Evolutionary conservation across 306 rosid genomes (phyloP).

Genomic region (Cicer pinnatifidum): DNA sequence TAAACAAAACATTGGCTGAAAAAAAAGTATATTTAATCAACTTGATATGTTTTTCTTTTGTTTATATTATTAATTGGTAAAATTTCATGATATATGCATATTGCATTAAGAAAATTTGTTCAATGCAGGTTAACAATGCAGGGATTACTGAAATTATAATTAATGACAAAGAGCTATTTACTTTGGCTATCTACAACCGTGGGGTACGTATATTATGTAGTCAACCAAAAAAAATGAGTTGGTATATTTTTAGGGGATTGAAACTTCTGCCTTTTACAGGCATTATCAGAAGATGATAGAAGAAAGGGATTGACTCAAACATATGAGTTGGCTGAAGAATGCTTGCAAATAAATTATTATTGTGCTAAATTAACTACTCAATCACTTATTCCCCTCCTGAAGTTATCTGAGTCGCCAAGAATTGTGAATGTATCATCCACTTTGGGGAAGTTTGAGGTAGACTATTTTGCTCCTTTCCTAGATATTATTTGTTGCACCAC

Average conservation of each 20-base stretch:
- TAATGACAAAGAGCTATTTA: slow-evolving; percentile 24
- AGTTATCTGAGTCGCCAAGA: slow-evolving; percentile 46
- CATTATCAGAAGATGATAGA: slow-evolving; percentile 32
- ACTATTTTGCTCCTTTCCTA: not conserved
- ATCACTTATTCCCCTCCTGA: slow-evolving; percentile 41
- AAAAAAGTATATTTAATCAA: too few species aligned
- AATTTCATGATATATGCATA: not conserved
- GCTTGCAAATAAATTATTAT: slow-evolving; percentile 51
- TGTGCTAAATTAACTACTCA: slow-evolving; percentile 37
- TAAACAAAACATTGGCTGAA: too few species aligned
- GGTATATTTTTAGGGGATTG: not conserved
- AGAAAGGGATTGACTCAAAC: slow-evolving; percentile 34
- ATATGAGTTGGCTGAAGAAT: slow-evolving; percentile 53
- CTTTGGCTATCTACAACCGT: too few species aligned
- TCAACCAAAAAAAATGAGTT: not conserved
- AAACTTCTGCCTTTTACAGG: slow-evolving; percentile 28
- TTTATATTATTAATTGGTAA: too few species aligned
- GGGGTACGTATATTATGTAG: slow-evolving; percentile 19
- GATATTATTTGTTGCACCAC: too few species aligned
- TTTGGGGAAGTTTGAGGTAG: slow-evolving; percentile 50
- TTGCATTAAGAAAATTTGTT: not conserved
- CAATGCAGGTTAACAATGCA: too few species aligned
- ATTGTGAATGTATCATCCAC: slow-evolving; percentile 65
- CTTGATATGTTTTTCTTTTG: too few species aligned
- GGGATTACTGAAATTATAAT: slow-evolving; percentile 46